Conservation (phyloP, 257 asterid species). For the Solanum neorickii region DNA sequence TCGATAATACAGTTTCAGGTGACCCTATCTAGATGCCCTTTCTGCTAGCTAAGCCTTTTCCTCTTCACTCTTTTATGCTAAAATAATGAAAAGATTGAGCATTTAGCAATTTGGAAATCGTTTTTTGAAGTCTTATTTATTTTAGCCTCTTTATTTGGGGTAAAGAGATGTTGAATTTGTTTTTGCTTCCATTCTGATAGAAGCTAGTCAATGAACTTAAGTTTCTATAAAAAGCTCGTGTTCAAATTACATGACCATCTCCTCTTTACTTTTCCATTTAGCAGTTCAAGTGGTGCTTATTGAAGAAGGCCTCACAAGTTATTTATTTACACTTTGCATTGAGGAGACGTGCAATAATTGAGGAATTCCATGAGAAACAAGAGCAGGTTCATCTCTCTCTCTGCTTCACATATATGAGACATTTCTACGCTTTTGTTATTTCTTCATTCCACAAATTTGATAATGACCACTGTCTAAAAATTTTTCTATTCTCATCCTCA, state of each 20-base stretch:
- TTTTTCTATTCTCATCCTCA: background rate
- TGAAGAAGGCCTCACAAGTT: slow-evolving; percentile 89
- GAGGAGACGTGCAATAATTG: slow-evolving; percentile 75
- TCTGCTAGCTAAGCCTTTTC: background rate
- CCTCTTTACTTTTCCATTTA: slow-evolving; percentile 5
- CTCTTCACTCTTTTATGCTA: background rate
- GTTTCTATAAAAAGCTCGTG: background rate
- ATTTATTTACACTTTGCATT: slow-evolving; percentile 76
- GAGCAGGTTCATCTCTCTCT: slow-evolving; percentile 66
- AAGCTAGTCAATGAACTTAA: background rate
- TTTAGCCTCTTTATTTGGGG: background rate
- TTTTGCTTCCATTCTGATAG: background rate
- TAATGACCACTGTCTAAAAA: background rate
- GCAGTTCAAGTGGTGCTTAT: slow-evolving; percentile 79
- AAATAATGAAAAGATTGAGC: background rate
- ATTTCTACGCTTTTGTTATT: background rate
- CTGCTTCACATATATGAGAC: background rate
- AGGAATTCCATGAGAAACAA: slow-evolving; percentile 88
- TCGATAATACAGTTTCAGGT: background rate
- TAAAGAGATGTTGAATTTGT: background rate
- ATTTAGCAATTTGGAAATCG: background rate
- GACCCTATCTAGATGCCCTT: background rate
- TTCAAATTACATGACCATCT: background rate
- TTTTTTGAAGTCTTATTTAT: background rate
- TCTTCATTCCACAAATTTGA: background rate